Evolutionary conservation across 2,329 filamentous ascomycete genomes (phyloP).

Genomic region (Polychaeton citri): DNA sequence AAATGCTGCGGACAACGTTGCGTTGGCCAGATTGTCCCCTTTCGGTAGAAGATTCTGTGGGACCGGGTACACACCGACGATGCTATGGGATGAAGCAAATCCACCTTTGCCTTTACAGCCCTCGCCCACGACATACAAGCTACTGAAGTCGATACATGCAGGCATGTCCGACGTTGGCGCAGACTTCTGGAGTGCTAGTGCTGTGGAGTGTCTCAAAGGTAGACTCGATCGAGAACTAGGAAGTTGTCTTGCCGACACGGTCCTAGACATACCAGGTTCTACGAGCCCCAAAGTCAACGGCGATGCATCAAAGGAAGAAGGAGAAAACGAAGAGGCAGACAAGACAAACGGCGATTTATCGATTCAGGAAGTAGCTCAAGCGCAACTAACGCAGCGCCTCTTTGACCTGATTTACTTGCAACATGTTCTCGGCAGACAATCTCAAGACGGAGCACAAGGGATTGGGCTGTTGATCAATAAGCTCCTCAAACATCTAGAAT

Average conservation of each 20-base stretch:
- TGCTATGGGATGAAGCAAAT: slow-evolving; percentile 63
- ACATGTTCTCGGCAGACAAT: slow-evolving; percentile 5
- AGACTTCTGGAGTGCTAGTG: slow-evolving; percentile 68
- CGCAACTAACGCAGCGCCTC: slow-evolving; percentile 22
- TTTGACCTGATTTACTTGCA: slow-evolving; percentile 34
- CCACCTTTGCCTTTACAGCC: slow-evolving; percentile 66
- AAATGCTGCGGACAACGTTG: slow-evolving; percentile 43
- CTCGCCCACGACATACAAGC: slow-evolving; percentile 58
- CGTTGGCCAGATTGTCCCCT: slow-evolving; percentile 9
- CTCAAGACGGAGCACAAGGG: not conserved
- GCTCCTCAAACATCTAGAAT: slow-evolving; percentile 32
- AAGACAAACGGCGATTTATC: slow-evolving; percentile 5
- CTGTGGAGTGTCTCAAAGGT: slow-evolving; percentile 51
- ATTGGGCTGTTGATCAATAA: slow-evolving; percentile 19
- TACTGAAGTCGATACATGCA: slow-evolving; percentile 51
- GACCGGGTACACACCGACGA: slow-evolving; percentile 22
- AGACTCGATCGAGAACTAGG: slow-evolving; percentile 39
- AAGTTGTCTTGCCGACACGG: slow-evolving; percentile 25
- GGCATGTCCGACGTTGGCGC: slow-evolving; percentile 58
- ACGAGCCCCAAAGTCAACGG: slow-evolving; percentile 4
- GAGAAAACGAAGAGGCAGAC: slow-evolving; percentile 5
- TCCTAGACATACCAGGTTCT: not conserved
- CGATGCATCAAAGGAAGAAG: slow-evolving; percentile 5
- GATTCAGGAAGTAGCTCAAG: slow-evolving; percentile 3
- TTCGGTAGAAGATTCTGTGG: slow-evolving; percentile 1